Base-by-base conservation (phyloP, 106 monocot genomes). In the Dendrobium nobile region DNA sequence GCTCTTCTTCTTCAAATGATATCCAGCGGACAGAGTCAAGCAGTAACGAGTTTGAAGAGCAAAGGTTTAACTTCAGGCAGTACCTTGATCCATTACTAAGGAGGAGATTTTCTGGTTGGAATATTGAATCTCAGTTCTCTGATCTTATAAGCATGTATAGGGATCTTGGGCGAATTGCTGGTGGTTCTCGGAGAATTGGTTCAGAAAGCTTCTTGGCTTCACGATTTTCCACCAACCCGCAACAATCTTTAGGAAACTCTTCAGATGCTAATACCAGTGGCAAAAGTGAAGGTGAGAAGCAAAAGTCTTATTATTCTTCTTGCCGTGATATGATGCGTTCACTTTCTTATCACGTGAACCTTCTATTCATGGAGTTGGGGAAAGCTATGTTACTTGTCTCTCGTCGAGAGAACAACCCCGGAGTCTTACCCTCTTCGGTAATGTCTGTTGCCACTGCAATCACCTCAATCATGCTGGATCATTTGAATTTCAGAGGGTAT, bases 291-390 rank as follows among this genome's bases (percentile, higher is more conserved):
- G 86, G 84, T 80, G 95, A 95, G 27, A 99, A 99, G 75, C 84
- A 89, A 84, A 91, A 82, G 79, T 86, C 90, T 64, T 87, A 86
- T 68, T 83, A 87, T 87, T 89, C 94, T 77, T 90, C 88, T 42
- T 93, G 88, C 54, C 86, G 87, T 81, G 99, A 99, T 79, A 93
- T 95, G 95, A 86, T 99, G 91, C 93, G 84, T 24, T 99, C 99
- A 41, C 93, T 99, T 64, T 91, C 90, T 45, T 93, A 91, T 82
- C 99, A 99, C 82, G 93, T 95, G 64, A 89, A 79, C 65, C 99
- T 95, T 89, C 86, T 99, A 8, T 95, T 90, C 83, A 84, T 90
- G 91, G 99, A 99, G 81, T 75, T 95, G 68, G 91, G 95, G 44
- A 99, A 90, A 85, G 91, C 93, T 73, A 95, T 95, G 93, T 33